Conservation (phyloP, 192 early-diverging fungal genomes). For the Linnemannia elongata region DNA sequence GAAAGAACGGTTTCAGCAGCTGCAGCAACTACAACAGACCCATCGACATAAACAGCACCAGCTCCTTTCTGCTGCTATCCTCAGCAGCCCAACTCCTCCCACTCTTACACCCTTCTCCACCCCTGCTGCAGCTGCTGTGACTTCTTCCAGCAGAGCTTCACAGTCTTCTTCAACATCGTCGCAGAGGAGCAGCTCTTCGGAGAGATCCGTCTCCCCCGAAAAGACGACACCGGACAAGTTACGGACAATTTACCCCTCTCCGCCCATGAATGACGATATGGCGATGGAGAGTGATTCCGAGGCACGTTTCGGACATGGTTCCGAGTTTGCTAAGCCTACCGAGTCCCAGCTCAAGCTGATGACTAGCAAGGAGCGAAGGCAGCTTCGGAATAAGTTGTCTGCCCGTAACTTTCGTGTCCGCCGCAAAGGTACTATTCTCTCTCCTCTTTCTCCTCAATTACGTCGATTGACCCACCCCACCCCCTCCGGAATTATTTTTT, state of each 20-base stretch:
- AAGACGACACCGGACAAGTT: not conserved
- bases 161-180: not conserved
- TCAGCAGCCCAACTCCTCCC: not conserved
- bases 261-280: conserved; percentile 33
- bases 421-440: conserved; percentile 70
- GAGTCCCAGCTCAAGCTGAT: conserved; percentile 68
- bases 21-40: conserved; percentile 32
- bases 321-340: conserved; percentile 1
- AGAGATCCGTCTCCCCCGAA: conserved; percentile 30
- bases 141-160: not conserved
- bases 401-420: conserved; percentile 87
- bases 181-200: conserved; percentile 23
- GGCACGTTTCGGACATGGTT: not conserved
- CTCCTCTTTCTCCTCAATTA: too few species aligned
- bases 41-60: conserved; percentile 45
- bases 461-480: too few species aligned
- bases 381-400: conserved; percentile 88
- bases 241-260: conserved; percentile 26
- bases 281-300: conserved; percentile 41
- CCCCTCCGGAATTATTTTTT: not conserved
- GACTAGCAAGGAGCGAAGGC: conserved; percentile 78
- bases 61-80: conserved; percentile 25
- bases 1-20: conserved; percentile 33
- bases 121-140: not conserved
- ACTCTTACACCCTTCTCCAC: not conserved